Conservation (phyloP, 371 early-diverging fungal genomes). For the Mortierella sp. region DNA sequence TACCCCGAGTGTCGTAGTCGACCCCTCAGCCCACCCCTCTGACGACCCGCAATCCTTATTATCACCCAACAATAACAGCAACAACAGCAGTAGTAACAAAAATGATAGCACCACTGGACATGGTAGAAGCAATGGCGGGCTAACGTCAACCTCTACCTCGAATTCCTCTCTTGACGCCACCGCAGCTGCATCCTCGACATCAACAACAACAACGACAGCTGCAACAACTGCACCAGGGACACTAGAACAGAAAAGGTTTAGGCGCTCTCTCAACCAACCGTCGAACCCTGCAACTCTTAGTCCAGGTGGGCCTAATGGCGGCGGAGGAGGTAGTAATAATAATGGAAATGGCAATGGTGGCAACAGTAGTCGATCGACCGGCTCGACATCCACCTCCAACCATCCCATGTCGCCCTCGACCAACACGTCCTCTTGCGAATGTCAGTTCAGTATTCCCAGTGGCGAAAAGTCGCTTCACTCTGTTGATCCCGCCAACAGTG, state of each 20-base stretch:
- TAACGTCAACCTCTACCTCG: conserved; percentile 3
- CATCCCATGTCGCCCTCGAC: conserved; percentile 20
- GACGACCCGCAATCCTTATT: background rate
- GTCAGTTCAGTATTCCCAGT: conserved; percentile 50
- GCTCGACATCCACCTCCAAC: conserved; percentile 15
- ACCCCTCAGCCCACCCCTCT: conserved; percentile 8
- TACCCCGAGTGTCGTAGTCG: background rate
- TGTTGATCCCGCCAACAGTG: conserved; percentile 41
- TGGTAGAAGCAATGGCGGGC: background rate
- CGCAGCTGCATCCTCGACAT: background rate
- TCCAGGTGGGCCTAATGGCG: conserved; percentile 14
- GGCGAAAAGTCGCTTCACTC: conserved; percentile 52
- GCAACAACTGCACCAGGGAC: conserved; percentile 1
- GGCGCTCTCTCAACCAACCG: conserved; percentile 34
- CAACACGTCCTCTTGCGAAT: conserved; percentile 38
- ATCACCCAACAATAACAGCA: background rate
- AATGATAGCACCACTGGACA: background rate
- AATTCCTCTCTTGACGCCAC: conserved; percentile 10
- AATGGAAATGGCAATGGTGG: conserved; percentile 6
- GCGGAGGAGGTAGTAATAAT: conserved; percentile 13
- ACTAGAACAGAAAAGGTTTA: conserved; percentile 35
- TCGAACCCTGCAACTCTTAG: conserved; percentile 16
- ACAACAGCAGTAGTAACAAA: conserved; percentile 11
- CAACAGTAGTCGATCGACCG: conserved; percentile 4
- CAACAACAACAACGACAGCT: conserved; percentile 4